Evolutionary conservation across 805 yeast genomes (phyloP).

Genomic region (Candida caryicola): DNA sequence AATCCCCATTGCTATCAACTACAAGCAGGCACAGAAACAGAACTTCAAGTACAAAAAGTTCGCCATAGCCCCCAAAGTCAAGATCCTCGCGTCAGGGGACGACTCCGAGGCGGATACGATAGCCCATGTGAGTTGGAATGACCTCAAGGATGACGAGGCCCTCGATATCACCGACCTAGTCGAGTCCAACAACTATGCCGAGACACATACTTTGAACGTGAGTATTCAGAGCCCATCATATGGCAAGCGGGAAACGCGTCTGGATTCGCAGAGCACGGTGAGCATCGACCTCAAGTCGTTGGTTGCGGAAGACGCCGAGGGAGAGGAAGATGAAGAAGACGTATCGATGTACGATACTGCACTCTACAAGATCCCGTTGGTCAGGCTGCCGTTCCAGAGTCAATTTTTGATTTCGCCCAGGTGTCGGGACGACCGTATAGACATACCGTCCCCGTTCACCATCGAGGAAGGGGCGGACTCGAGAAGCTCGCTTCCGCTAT

Average conservation of each 20-base stretch:
- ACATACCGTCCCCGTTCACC: slow-evolving; percentile 39
- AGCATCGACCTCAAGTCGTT: slow-evolving; percentile 24
- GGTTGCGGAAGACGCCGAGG: slow-evolving; percentile 17
- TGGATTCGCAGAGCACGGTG: neutral
- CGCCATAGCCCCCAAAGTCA: slow-evolving; percentile 20
- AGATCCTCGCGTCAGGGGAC: slow-evolving; percentile 11
- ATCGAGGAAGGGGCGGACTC: slow-evolving; percentile 13
- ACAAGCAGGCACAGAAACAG: slow-evolving; percentile 12
- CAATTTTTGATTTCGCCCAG: slow-evolving; percentile 25
- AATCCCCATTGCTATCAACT: slow-evolving; percentile 19
- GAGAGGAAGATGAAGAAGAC: slow-evolving; percentile 12
- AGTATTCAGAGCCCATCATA: slow-evolving; percentile 21
- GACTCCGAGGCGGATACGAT: slow-evolving; percentile 15
- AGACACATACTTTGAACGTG: slow-evolving; percentile 18
- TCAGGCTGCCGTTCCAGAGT: slow-evolving; percentile 23
- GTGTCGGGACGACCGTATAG: slow-evolving; percentile 22
- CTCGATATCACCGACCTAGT: slow-evolving; percentile 20
- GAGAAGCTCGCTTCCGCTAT: slow-evolving; percentile 27
- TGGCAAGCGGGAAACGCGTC: slow-evolving; percentile 9
- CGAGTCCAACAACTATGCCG: slow-evolving; percentile 4
- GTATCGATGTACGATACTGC: slow-evolving; percentile 24
- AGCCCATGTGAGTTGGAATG: slow-evolving; percentile 32
- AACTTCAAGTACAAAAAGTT: slow-evolving; percentile 19
- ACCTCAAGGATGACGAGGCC: slow-evolving; percentile 40
- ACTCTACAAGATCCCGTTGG: slow-evolving; percentile 20